These are phyloP conservation scores for Eurotiales sp. DNA, from an alignment of 2,329 filamentous ascomycete genomes.

Conservation along the genomic window DNA sequence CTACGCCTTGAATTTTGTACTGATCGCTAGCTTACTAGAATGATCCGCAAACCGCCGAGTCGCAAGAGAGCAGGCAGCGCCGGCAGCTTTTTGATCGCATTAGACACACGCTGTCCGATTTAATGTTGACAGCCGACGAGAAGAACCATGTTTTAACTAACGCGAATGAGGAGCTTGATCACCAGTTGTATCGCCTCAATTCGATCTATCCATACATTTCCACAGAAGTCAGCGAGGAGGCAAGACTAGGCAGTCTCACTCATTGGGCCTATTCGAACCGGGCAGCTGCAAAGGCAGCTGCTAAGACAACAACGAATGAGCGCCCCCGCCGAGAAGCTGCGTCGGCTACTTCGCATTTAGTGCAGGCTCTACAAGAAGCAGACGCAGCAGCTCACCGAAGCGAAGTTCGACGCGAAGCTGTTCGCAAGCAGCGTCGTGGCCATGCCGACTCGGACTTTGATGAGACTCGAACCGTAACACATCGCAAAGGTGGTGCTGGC, in stretches of 20 bases:
- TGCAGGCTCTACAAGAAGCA: conserved; percentile 70
- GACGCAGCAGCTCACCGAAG: conserved; percentile 74
- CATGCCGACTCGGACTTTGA: conserved; percentile 77
- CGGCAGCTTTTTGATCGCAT: conserved; percentile 75
- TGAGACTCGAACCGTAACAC: conserved; percentile 48
- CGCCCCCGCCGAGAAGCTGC: conserved; percentile 74
- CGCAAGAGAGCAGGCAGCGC: conserved; percentile 35
- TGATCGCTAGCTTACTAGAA: conserved; percentile 19
- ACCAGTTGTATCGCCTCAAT: conserved; percentile 79
- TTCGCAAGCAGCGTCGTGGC: conserved; percentile 69
- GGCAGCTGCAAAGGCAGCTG: conserved; percentile 56
- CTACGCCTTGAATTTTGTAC: background rate
- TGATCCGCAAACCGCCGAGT: conserved; percentile 25
- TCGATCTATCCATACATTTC: conserved; percentile 84
- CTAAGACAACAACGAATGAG: conserved; percentile 60
- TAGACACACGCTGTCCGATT: conserved; percentile 72
- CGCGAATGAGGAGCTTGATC: conserved; percentile 82
- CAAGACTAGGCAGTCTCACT: conserved; percentile 81
- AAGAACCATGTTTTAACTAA: conserved; percentile 96
- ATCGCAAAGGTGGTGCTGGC: conserved; percentile 55
- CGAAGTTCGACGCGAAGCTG: conserved; percentile 79
- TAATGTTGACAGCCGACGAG: conserved; percentile 89
- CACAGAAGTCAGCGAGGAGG: conserved; percentile 87
- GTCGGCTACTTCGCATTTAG: conserved; percentile 54
- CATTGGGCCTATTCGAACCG: conserved; percentile 96